Percentiles rank a stretch among this genome's conserved stretches.
These are phyloP conservation scores for Neophaeococcomyces mojaviensis DNA, from an alignment of 2,329 filamentous ascomycete species.

Conservation along the genomic window DNA sequence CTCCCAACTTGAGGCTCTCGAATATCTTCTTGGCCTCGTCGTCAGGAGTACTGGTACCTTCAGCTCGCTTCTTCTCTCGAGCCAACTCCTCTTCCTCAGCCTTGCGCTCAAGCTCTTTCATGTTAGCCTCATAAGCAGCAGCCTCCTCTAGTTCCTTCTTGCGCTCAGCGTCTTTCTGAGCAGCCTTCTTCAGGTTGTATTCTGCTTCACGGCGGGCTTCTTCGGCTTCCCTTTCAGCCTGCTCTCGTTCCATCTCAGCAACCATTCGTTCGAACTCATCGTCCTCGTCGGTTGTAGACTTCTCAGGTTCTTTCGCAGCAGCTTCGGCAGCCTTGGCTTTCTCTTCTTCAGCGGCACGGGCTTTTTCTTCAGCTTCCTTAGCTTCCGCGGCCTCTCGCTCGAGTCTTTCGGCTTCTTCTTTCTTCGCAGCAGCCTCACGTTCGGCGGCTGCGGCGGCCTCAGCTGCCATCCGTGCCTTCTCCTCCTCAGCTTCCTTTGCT, in stretches of 20 bases:
- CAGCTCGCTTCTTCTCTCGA: constrained; percentile 34
- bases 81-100: constrained; percentile 42
- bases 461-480: constrained; percentile 12
- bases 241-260: constrained; percentile 40
- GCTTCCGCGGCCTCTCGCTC: constrained; percentile 11
- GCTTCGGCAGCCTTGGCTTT: constrained; percentile 30
- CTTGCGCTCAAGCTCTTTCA: constrained; percentile 43
- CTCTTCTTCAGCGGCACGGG: constrained; percentile 22
- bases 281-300: constrained; percentile 26
- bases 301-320: constrained; percentile 25
- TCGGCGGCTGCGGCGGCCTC: not conserved
- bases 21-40: constrained; percentile 34
- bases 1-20: constrained; percentile 37
- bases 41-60: constrained; percentile 24
- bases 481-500: constrained; percentile 20
- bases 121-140: constrained; percentile 38
- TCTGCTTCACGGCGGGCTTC: constrained; percentile 38
- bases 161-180: constrained; percentile 54
- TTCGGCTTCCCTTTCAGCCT: constrained; percentile 41
- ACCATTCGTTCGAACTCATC: constrained; percentile 36
- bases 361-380: constrained; percentile 24
- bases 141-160: constrained; percentile 40
- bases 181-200: constrained; percentile 65
- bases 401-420: constrained; percentile 13
- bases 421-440: not conserved